Evolutionary conservation across 768 basidiomycete species (phyloP).

Genomic region (Auricularia sp.): DNA sequence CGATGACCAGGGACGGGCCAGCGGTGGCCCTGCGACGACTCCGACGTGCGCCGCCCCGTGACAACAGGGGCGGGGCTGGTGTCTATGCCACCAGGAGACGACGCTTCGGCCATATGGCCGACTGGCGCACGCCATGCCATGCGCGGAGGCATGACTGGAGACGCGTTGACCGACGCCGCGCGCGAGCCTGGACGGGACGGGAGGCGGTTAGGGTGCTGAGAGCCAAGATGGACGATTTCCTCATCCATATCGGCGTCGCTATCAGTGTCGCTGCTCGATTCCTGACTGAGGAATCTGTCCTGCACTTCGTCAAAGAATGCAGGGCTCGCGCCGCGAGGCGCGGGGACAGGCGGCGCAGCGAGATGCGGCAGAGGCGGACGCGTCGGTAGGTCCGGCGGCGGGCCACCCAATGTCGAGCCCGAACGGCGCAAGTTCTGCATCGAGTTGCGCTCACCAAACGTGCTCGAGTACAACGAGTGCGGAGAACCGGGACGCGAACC

Average conservation of each 20-base stretch:
- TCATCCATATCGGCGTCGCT: background rate
- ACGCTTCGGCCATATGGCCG: background rate
- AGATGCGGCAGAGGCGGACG: background rate
- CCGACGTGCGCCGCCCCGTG: background rate
- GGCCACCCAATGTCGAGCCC: background rate
- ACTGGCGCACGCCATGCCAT: background rate
- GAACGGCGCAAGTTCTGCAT: too few species aligned
- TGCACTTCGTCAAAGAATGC: constrained; percentile 2
- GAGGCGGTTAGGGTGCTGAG: background rate
- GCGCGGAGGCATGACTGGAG: background rate
- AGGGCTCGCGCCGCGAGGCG: background rate
- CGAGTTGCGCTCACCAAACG: background rate
- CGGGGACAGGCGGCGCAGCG: background rate
- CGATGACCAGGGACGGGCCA: background rate
- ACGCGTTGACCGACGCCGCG: background rate
- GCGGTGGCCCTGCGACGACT: background rate
- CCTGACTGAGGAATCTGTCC: background rate
- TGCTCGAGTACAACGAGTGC: background rate
- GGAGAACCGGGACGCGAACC: background rate
- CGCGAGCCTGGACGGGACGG: background rate
- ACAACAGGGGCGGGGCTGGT: background rate
- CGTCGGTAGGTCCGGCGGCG: background rate
- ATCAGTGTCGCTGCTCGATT: background rate
- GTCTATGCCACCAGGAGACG: background rate
- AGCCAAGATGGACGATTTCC: background rate